A percentile compares a stretch with the other conserved stretches of the same genome.
These are phyloP conservation scores for Pleodorina starrii DNA, from an alignment of 139 green algal genomes.

Conservation along the genomic window DNA sequence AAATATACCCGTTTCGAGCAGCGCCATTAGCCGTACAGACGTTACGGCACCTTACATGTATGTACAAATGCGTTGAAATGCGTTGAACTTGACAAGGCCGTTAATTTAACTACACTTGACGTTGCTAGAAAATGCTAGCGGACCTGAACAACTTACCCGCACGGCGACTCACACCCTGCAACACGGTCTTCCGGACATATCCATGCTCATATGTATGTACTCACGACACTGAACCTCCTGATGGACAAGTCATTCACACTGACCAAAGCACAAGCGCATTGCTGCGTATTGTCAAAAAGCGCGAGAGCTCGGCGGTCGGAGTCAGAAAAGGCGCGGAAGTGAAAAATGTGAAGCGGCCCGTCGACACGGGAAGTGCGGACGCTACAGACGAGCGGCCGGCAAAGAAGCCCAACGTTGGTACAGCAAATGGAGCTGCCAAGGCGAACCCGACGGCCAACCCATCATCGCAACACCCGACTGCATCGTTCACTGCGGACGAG, in stretches of 20 bases:
- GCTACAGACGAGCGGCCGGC: background rate
- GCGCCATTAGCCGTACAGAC: too few species aligned
- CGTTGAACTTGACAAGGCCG: too few species aligned
- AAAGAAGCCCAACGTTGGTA: background rate
- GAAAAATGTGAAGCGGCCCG: background rate
- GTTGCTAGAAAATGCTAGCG: background rate
- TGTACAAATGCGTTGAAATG: too few species aligned
- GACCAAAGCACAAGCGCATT: constrained; percentile 13
- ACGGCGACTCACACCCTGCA: background rate
- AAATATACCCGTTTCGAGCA: too few species aligned
- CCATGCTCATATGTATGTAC: constrained; percentile 12
- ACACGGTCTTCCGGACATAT: background rate
- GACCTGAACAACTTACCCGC: background rate
- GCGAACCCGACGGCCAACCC: background rate
- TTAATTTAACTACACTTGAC: too few species aligned
- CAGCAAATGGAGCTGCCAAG: background rate
- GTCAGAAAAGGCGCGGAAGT: background rate
- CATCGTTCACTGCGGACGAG: constrained; percentile 10
- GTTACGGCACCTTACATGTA: too few species aligned
- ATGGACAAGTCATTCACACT: background rate
- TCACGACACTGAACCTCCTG: constrained; percentile 20
- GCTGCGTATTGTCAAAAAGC: constrained; percentile 16
- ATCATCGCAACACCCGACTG: background rate
- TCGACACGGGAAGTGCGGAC: background rate
- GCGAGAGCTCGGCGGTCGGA: background rate